Percentiles rank a stretch among this genome's conserved stretches.
phyloP scores from a whole-genome alignment of 2,329 filamentous ascomycete species.

The Trichoderma hamatum region DNA sequence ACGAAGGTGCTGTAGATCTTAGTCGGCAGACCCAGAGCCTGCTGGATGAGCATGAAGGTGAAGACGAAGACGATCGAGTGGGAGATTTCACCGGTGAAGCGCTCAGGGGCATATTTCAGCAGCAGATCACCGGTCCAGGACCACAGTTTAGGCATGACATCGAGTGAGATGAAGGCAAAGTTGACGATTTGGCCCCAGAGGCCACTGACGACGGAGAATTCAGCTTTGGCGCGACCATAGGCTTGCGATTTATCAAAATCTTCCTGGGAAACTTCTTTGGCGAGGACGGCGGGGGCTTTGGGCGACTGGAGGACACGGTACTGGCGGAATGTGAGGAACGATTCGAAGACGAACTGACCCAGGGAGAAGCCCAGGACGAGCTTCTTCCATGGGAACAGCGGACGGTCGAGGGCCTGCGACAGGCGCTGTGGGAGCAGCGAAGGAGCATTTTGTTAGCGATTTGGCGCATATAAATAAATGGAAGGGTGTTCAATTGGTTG shows the following conservation, averaged over 20 bases:
- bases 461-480: not conserved
- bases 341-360: conserved; percentile 87
- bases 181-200: conserved; percentile 89
- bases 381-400: conserved; percentile 95
- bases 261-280: conserved; percentile 83
- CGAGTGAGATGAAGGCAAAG: conserved; percentile 83
- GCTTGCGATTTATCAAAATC: conserved; percentile 95
- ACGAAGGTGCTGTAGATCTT: conserved; percentile 95
- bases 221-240: conserved; percentile 93
- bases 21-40: conserved; percentile 75
- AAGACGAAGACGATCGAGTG: conserved; percentile 94
- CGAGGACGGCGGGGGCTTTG: conserved; percentile 81
- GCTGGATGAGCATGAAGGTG: conserved; percentile 79
- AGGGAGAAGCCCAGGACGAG: conserved; percentile 93
- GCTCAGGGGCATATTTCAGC: conserved; percentile 70
- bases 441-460: not conserved
- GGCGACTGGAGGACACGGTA: conserved; percentile 82
- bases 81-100: conserved; percentile 88
- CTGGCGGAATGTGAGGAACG: conserved; percentile 85
- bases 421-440: conserved; percentile 59
- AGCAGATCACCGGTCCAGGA: conserved; percentile 75
- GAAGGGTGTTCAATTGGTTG: not conserved
- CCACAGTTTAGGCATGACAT: conserved; percentile 92
- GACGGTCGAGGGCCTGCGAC: conserved; percentile 84
- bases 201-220: conserved; percentile 79